These are phyloP conservation scores for Chalara sp. DNA, from an alignment of 2,329 filamentous ascomycete species.

Conservation along the genomic window DNA sequence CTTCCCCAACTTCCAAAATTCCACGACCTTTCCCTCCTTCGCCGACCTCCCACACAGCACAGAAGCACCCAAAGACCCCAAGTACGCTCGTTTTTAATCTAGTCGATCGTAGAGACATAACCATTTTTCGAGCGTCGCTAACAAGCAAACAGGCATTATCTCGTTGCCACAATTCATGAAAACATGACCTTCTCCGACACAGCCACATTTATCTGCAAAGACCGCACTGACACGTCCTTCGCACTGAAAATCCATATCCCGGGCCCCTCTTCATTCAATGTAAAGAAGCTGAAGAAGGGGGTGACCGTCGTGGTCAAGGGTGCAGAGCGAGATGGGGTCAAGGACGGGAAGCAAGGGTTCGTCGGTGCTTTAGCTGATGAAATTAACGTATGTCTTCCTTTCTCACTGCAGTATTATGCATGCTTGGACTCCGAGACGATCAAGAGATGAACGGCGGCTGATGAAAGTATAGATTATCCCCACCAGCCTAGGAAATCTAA, in stretches of 20 bases:
- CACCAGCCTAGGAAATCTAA: slow-evolving; percentile 13
- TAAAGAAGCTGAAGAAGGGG: slow-evolving; percentile 18
- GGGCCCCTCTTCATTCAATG: slow-evolving; percentile 9
- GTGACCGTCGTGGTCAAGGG: slow-evolving; percentile 12
- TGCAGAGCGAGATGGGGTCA: slow-evolving; percentile 15
- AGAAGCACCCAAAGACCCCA: slow-evolving; percentile 1
- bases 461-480: slow-evolving; percentile 17
- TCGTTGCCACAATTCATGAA: slow-evolving; percentile 20
- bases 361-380: slow-evolving; percentile 10
- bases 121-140: neutral
- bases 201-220: slow-evolving; percentile 23
- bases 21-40: slow-evolving; percentile 17
- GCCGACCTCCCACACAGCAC: slow-evolving; percentile 8
- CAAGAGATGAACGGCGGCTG: neutral
- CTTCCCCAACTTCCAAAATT: slow-evolving; percentile 16
- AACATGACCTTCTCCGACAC: slow-evolving; percentile 23
- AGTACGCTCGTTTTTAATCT: neutral
- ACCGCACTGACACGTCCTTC: slow-evolving; percentile 13
- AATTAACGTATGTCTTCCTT: neutral
- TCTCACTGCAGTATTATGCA: neutral
- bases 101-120: neutral
- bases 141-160: slow-evolving; percentile 5
- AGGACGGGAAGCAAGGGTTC: slow-evolving; percentile 22
- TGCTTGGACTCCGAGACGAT: neutral
- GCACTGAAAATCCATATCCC: slow-evolving; percentile 14